These are phyloP conservation scores for Cucumis hystrix DNA, from an alignment of 306 rosid genomes.

Conservation along the genomic window DNA sequence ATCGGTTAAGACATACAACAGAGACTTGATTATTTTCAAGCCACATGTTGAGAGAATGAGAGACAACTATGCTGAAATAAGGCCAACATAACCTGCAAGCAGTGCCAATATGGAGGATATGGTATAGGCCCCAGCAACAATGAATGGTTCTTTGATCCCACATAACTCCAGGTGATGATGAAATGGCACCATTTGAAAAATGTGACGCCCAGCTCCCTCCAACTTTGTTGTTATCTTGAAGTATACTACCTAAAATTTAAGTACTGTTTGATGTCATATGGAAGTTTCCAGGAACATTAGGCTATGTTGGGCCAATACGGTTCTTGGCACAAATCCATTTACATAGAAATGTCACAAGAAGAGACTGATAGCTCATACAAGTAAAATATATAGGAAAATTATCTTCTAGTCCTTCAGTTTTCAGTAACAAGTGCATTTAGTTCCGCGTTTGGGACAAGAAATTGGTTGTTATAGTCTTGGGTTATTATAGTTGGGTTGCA, in stretches of 20 bases:
- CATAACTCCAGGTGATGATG: slow-evolving; percentile 54
- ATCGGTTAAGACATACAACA: background rate
- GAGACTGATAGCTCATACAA: background rate
- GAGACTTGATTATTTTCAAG: background rate
- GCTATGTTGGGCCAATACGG: background rate
- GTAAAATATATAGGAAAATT: background rate
- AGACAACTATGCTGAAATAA: slow-evolving; percentile 50
- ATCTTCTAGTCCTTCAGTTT: no score
- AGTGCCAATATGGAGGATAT: slow-evolving; percentile 63
- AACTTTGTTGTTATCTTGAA: slow-evolving; percentile 35
- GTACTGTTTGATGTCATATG: slow-evolving; percentile 2
- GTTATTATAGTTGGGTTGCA: no score
- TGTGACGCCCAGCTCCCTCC: slow-evolving; percentile 25
- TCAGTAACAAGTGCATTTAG: no score
- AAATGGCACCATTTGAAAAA: slow-evolving; percentile 61
- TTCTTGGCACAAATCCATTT: background rate
- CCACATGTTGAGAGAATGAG: background rate
- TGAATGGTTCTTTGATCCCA: slow-evolving; percentile 60
- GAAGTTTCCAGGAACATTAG: background rate
- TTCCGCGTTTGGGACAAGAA: no score
- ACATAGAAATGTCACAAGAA: background rate
- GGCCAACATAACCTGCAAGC: slow-evolving; percentile 72
- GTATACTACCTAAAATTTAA: slow-evolving; percentile 33
- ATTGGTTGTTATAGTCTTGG: no score
- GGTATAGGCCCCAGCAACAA: slow-evolving; percentile 69